phyloP scores from a whole-genome alignment of 441 rosid genomes.

The Biscutella laevigata region DNA sequence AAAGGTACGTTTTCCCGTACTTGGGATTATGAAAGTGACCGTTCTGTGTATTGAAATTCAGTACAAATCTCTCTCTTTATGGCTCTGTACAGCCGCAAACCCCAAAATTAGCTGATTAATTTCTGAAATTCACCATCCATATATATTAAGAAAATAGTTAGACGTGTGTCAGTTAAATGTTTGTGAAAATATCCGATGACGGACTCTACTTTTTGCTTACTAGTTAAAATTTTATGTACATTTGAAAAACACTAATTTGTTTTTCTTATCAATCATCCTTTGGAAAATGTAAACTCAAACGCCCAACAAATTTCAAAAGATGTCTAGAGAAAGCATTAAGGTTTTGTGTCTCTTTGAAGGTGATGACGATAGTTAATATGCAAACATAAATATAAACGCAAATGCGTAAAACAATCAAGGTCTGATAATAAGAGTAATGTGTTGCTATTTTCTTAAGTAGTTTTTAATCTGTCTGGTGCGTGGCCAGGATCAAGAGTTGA shows the following conservation, averaged over 20 bases:
- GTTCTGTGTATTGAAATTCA: neutral
- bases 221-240: neutral
- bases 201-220: neutral
- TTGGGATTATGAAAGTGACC: neutral
- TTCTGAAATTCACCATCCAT: neutral
- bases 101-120: constrained; percentile 6
- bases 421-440: neutral
- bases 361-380: neutral
- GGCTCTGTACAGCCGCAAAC: constrained; percentile 2
- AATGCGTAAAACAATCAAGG: constrained; percentile 1
- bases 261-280: neutral
- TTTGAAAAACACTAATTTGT: neutral
- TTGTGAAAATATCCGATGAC: neutral
- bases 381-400: neutral
- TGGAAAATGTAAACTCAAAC: neutral
- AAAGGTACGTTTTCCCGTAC: constrained; percentile 42
- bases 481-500: constrained; percentile 80
- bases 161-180: constrained; percentile 2
- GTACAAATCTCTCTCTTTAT: neutral
- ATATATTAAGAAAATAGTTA: neutral
- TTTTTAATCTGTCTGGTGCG: constrained; percentile 13
- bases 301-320: neutral
- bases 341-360: neutral
- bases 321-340: neutral
- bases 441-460: neutral